Conservation (phyloP, 192 early-diverging fungal species). For the Backusella psychrophila region DNA sequence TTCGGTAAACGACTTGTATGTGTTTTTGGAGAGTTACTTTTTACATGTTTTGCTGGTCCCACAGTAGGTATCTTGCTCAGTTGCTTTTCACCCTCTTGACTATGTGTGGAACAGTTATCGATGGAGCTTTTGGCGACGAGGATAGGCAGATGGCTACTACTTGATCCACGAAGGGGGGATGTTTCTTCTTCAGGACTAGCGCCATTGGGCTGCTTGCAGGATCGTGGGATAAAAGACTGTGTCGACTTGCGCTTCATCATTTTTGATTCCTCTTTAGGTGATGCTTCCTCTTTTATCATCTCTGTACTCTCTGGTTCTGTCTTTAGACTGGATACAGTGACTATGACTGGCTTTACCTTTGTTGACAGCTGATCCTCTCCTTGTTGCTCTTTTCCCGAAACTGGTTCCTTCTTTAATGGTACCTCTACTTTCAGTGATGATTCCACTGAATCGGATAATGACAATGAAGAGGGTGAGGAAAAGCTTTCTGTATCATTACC, state of each 20-base stretch:
- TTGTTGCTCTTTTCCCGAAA: neutral
- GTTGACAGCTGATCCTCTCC: neutral
- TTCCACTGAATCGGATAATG: neutral
- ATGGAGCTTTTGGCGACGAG: neutral
- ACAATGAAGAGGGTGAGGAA: neutral
- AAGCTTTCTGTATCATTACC: neutral
- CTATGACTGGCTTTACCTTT: neutral
- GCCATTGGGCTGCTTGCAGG: neutral
- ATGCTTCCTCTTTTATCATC: neutral
- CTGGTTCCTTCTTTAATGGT: neutral
- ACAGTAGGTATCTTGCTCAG: neutral
- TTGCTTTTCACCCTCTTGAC: neutral
- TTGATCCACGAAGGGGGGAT: neutral
- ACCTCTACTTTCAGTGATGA: neutral
- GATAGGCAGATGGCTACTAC: neutral
- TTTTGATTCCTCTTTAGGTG: neutral
- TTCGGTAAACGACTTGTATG: neutral
- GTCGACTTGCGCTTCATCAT: neutral
- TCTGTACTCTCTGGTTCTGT: neutral
- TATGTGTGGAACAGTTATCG: neutral
- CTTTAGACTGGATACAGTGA: neutral
- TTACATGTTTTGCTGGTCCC: neutral
- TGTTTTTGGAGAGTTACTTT: neutral
- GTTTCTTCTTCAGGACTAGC: neutral
- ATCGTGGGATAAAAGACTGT: neutral